Evolutionary conservation across 1,284 basidiomycete species (phyloP), one percentile per base, ranked within the genome.

Genomic region (Cerrena zonata): DNA sequence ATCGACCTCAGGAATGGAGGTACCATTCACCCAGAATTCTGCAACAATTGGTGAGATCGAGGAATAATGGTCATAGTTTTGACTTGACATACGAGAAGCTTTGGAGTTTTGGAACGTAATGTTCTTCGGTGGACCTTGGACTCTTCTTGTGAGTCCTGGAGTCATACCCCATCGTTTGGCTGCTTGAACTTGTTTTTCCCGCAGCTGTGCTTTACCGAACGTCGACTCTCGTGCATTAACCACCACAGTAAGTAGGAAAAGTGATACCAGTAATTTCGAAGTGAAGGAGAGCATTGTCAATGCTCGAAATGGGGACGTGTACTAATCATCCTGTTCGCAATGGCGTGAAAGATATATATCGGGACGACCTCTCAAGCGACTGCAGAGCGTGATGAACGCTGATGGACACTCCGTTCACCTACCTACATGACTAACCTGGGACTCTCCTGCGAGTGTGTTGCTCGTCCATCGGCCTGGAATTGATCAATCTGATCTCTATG

Each of bases 1-100:
- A 56, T 82, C 74, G 21, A 89, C 81, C 51, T 83, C 74, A 1
- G 86, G 86, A 47, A 89, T 80, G 21, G 66, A 69, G 41, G 68
- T 72, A 3, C 86, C 86, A 58, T 88, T 71, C n/a, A 89, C 86
- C 58, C 70, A 86, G 63, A 86, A 89, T 55, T 84, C 86, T 86
- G 53, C 10, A 26, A 50, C 13, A 7, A n/a, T n/a, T n/a, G n/a
- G n/a, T n/a, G n/a, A n/a, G n/a, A n/a, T n/a, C n/a, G n/a, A n/a
- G n/a, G n/a, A n/a, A n/a, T n/a, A n/a, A n/a, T n/a, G n/a, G n/a
- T n/a, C n/a, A n/a, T n/a, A n/a, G n/a, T n/a, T n/a, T n/a, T n/a
- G n/a, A n/a, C n/a, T n/a, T n/a, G n/a, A 68, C 75, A 55, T 58
- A 82, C 83, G 67, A 21, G 79, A 79, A 13, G 85, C 85, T 49